phyloP scores from a whole-genome alignment of 352 stramenopile species.

The Phytopythium vexans region DNA sequence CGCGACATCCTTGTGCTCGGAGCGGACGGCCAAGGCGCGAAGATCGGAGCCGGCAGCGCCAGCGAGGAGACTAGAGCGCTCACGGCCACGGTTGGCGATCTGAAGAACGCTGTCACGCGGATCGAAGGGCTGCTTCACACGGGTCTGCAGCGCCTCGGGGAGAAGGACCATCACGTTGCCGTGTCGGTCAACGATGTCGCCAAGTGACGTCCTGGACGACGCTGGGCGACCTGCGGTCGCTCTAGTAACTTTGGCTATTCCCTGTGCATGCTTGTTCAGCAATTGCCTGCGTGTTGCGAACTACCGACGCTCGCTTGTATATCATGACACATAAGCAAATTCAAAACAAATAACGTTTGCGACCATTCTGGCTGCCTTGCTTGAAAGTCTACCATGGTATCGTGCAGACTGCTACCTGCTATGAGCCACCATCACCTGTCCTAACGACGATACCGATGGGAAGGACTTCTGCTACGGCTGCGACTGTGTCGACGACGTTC shows the following conservation, averaged over 20 bases:
- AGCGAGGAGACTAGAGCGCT: not conserved
- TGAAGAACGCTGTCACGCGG: conserved; percentile 17
- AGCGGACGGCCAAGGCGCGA: not conserved
- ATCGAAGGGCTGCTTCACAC: conserved; percentile 12
- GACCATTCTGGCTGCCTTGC: no score
- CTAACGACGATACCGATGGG: conserved; percentile 7
- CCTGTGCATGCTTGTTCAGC: no score
- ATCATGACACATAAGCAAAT: no score
- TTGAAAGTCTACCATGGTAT: no score
- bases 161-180: conserved; percentile 3
- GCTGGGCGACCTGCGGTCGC: not conserved
- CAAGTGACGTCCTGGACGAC: not conserved
- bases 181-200: conserved; percentile 1
- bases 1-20: conserved; percentile 36
- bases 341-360: no score
- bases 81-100: conserved; percentile 12
- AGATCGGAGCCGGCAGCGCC: not conserved
- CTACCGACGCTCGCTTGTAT: no score
- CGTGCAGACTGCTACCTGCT: no score
- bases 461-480: conserved; percentile 9
- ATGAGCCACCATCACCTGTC: not conserved
- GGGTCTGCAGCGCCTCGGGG: conserved; percentile 1
- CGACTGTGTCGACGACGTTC: conserved; percentile 9
- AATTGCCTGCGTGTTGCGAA: no score
- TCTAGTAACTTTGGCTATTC: no score